These are phyloP conservation scores for Sugiyamaella mastotermitis DNA, from an alignment of 805 yeast genomes.

Conservation along the genomic window DNA sequence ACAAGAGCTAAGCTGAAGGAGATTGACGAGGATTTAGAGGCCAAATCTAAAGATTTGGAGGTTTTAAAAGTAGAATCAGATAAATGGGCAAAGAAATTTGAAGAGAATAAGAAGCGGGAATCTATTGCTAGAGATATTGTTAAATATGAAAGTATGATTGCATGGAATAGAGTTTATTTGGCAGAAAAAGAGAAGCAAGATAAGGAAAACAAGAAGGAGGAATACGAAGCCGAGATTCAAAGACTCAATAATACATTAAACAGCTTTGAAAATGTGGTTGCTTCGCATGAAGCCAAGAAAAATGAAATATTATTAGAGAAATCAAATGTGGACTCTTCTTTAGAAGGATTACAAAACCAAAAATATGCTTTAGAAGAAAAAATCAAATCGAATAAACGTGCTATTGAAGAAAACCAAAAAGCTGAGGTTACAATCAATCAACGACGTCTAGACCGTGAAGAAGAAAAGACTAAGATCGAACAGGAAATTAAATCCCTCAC, in stretches of 20 bases:
- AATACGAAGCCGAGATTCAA: too few species aligned
- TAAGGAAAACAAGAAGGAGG: too few species aligned
- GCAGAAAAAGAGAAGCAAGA: too few species aligned
- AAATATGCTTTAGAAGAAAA: not conserved
- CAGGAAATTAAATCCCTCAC: slow-evolving; percentile 5
- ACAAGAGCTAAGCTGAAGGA: slow-evolving; percentile 37
- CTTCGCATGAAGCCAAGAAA: too few species aligned
- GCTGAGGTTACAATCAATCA: not conserved
- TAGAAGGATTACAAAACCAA: too few species aligned
- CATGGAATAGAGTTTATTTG: too few species aligned
- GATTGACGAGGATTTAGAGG: slow-evolving; percentile 36
- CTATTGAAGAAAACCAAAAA: slow-evolving; percentile 1
- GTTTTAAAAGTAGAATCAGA: slow-evolving; percentile 20
- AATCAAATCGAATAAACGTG: not conserved
- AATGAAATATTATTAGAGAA: too few species aligned
- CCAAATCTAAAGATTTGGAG: slow-evolving; percentile 35
- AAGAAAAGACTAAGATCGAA: slow-evolving; percentile 13
- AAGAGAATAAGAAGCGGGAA: not conserved
- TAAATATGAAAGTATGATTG: too few species aligned
- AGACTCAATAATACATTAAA: too few species aligned
- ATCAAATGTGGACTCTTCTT: too few species aligned
- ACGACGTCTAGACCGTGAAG: slow-evolving; percentile 5
- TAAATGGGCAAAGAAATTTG: slow-evolving; percentile 4
- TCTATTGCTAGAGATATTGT: not conserved
- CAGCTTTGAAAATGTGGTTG: too few species aligned